Percentiles rank a stretch among this genome's conserved stretches.
phyloP scores from a whole-genome alignment of 345 rosid species.

The Heritiera fomes region DNA sequence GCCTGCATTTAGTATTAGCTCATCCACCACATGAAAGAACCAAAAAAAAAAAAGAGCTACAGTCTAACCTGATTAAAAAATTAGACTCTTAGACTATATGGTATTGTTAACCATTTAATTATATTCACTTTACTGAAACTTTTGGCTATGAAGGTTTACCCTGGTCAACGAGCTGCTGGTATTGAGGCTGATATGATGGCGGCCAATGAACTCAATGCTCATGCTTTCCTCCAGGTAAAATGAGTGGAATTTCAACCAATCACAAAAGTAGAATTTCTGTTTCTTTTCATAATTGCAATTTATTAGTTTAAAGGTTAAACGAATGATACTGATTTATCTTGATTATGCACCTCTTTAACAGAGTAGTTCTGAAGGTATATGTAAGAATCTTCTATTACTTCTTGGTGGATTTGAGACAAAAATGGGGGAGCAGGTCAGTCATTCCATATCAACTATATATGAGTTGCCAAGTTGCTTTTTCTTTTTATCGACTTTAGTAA shows the following conservation, averaged over 20 bases:
- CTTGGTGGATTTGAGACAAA: conserved; percentile 91
- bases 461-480: conserved; percentile 17
- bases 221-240: conserved; percentile 84
- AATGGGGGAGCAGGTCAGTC: conserved; percentile 85
- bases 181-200: conserved; percentile 97
- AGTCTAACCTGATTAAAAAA: not conserved
- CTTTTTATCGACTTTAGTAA: conserved; percentile 14
- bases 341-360: conserved; percentile 35
- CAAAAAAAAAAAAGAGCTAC: not conserved
- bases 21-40: not conserved
- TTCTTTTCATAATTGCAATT: not conserved
- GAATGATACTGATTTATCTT: conserved; percentile 19
- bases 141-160: conserved; percentile 69
- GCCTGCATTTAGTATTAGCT: not conserved
- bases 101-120: not conserved
- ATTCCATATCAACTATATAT: conserved; percentile 22
- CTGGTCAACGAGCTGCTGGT: conserved; percentile 80
- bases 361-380: conserved; percentile 58
- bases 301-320: conserved; percentile 6
- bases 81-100: not conserved
- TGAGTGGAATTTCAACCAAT: not conserved
- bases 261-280: not conserved
- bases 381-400: conserved; percentile 65
- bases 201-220: conserved; percentile 86
- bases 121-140: conserved; percentile 16